A percentile compares a stretch with the other conserved stretches of the same genome.
These are phyloP conservation scores for Spathaspora jeffriesii DNA, from an alignment of 1,139 yeast species.

Conservation along the genomic window DNA sequence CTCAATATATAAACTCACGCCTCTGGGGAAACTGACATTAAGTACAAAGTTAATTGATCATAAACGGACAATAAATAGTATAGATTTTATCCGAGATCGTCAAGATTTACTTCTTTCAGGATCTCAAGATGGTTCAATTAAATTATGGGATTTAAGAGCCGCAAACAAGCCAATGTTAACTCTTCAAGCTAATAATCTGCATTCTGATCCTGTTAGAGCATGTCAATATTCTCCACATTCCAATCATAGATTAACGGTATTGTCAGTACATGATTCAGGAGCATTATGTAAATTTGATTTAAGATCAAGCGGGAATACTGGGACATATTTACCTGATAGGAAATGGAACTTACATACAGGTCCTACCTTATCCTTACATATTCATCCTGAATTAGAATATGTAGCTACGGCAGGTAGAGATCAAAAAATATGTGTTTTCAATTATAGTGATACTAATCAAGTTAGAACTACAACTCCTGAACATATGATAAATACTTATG, in stretches of 20 bases:
- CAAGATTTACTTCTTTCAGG: slow-evolving; percentile 70
- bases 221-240: slow-evolving; percentile 61
- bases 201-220: slow-evolving; percentile 65
- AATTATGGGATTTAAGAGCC: slow-evolving; percentile 83
- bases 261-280: slow-evolving; percentile 87
- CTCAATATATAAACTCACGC: slow-evolving; percentile 30
- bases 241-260: slow-evolving; percentile 32
- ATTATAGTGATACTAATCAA: slow-evolving; percentile 34
- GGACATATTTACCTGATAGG: slow-evolving; percentile 48
- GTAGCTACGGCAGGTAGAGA: slow-evolving; percentile 95
- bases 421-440: slow-evolving; percentile 80
- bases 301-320: slow-evolving; percentile 31
- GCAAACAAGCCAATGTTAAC: slow-evolving; percentile 48
- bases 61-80: slow-evolving; percentile 76
- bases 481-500: slow-evolving; percentile 71
- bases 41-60: slow-evolving; percentile 63
- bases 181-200: slow-evolving; percentile 40
- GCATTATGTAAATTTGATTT: slow-evolving; percentile 83
- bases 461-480: slow-evolving; percentile 48
- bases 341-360: slow-evolving; percentile 90
- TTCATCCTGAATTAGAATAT: slow-evolving; percentile 85
- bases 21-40: slow-evolving; percentile 40
- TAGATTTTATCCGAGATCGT: slow-evolving; percentile 52
- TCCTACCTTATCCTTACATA: slow-evolving; percentile 84
- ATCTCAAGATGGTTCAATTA: slow-evolving; percentile 87